A percentile compares a stretch with the other conserved stretches of the same genome.
These are phyloP conservation scores for Phialophora verrucosa DNA, from an alignment of 2,329 filamentous ascomycete species.

Conservation along the genomic window DNA sequence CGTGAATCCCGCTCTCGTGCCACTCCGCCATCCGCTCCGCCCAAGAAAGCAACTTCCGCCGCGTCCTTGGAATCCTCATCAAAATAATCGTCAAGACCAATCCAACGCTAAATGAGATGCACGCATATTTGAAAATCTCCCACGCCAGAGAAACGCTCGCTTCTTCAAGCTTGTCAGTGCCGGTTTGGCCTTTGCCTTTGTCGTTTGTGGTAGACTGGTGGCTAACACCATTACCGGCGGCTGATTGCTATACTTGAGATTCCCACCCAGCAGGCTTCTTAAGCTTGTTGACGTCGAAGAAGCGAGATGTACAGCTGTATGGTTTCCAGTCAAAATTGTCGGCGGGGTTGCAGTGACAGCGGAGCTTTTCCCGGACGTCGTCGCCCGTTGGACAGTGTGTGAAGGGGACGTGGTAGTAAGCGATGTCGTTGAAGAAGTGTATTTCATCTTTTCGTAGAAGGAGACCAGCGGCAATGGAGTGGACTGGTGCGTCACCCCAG, in stretches of 20 bases:
- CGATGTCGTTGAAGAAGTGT: slow-evolving; percentile 99
- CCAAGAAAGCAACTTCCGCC: slow-evolving; percentile 35
- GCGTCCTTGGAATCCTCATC: slow-evolving; percentile 36
- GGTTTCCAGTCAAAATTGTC: slow-evolving; percentile 99
- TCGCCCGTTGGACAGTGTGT: slow-evolving; percentile 96
- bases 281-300: slow-evolving; percentile 80
- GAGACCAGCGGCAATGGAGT: slow-evolving; percentile 91
- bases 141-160: slow-evolving; percentile 20
- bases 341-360: slow-evolving; percentile 91
- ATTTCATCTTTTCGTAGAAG: slow-evolving; percentile 91
- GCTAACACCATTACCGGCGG: slow-evolving; percentile 28
- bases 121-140: slow-evolving; percentile 32
- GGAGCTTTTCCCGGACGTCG: slow-evolving; percentile 79
- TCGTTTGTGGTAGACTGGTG: slow-evolving; percentile 19
- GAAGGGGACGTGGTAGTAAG: slow-evolving; percentile 97
- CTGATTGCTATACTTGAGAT: slow-evolving; percentile 59
- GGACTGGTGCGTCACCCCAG: slow-evolving; percentile 96
- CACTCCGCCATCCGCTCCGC: slow-evolving; percentile 37
- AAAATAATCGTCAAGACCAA: slow-evolving; percentile 35
- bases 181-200: slow-evolving; percentile 12
- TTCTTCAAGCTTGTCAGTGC: slow-evolving; percentile 1
- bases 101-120: slow-evolving; percentile 28
- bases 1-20: slow-evolving; percentile 34
- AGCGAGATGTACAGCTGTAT: slow-evolving; percentile 90
- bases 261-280: slow-evolving; percentile 87